Evolutionary conservation across 441 rosid genomes (phyloP).

Genomic region (Arabidopsis hybrid): DNA sequence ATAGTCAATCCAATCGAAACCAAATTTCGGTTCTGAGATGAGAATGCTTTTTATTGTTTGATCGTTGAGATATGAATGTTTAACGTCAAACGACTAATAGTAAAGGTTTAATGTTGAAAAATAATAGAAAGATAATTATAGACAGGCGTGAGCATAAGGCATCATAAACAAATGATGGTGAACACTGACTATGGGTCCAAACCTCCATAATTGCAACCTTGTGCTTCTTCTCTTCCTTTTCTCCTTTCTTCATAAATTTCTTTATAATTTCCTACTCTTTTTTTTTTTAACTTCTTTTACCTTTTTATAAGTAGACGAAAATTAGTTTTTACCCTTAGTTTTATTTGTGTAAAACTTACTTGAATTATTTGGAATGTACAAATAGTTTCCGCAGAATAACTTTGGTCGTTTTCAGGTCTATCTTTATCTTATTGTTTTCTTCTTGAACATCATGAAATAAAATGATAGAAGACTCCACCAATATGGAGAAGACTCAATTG

Average conservation of each 20-base stretch:
- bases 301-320: neutral
- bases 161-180: conserved; percentile 73
- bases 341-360: neutral
- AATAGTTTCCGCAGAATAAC: neutral
- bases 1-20: neutral
- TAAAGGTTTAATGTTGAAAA: conserved; percentile 23
- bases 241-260: conserved; percentile 24
- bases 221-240: conserved; percentile 26
- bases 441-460: conserved; percentile 12
- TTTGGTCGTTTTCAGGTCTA: conserved; percentile 8
- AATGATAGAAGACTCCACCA: conserved; percentile 4
- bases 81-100: conserved; percentile 18
- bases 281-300: neutral
- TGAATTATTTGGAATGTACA: conserved; percentile 5
- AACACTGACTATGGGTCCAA: conserved; percentile 50
- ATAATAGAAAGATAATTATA: neutral
- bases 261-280: neutral
- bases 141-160: conserved; percentile 63
- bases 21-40: neutral
- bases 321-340: neutral
- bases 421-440: neutral
- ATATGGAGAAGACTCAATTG: conserved; percentile 2
- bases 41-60: neutral
- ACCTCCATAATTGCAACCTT: conserved; percentile 42
- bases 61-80: neutral